Conservation (phyloP, 2,329 filamentous ascomycete genomes). For the Scytalidium sp. region DNA sequence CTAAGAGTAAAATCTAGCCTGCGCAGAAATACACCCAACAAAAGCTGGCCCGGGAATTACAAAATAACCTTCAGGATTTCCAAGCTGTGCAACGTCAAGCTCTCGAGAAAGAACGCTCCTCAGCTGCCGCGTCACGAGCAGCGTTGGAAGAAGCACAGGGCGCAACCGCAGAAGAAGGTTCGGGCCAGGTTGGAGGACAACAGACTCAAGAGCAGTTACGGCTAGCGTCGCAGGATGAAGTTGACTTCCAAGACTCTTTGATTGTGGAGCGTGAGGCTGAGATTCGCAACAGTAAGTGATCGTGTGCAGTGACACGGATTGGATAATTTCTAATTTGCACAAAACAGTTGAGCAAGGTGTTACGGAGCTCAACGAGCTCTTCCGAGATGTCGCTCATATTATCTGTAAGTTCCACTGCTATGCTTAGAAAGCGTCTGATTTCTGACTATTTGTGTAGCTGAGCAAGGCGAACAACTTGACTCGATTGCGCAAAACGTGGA, state of each 20-base stretch:
- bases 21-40: constrained; percentile 96
- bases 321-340: not conserved
- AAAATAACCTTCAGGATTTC: constrained; percentile 84
- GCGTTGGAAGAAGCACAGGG: constrained; percentile 64
- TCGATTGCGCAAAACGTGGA: constrained; percentile 88
- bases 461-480: constrained; percentile 87
- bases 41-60: constrained; percentile 92
- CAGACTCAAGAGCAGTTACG: constrained; percentile 75
- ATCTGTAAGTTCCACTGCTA: constrained; percentile 47
- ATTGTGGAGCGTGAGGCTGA: constrained; percentile 96
- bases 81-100: constrained; percentile 87
- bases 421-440: not conserved
- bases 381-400: constrained; percentile 97
- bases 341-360: constrained; percentile 80
- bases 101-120: constrained; percentile 88
- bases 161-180: constrained; percentile 29
- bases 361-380: constrained; percentile 91
- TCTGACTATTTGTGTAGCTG: constrained; percentile 33
- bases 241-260: constrained; percentile 94
- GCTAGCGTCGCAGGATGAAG: constrained; percentile 86
- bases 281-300: constrained; percentile 69
- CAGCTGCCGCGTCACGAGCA: constrained; percentile 76
- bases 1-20: constrained; percentile 51
- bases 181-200: constrained; percentile 44
- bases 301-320: not conserved